Base-by-base conservation (phyloP, 177 flowering plant species). In the Vitis hybrid region DNA sequence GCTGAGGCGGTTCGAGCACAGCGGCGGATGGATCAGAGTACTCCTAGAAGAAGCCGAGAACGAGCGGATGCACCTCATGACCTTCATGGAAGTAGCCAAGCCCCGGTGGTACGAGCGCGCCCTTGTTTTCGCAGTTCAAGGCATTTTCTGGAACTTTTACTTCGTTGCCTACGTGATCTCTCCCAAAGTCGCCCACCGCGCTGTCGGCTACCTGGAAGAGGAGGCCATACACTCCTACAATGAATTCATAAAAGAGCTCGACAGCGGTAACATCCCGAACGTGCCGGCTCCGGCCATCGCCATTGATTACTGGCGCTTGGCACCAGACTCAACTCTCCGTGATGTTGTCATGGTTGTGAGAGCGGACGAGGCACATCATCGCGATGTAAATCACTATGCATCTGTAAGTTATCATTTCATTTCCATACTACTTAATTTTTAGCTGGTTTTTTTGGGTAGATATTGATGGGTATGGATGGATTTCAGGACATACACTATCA, bases 231-330 rank as follows among this genome's bases (percentile, higher is more conserved):
- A 89, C 74, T 89, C 94, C 5, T 89, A 92, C 78, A 90, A 94
- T 0, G 97, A 92, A 76, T 92, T 87, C 68, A 80, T 90, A 56
- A 87, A 86, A 78, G 97, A 89, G 69, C 13, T 92, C 31, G 94
- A 90, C 69, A 84, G 84, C 3, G 96, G 96, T 0, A 84, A 67
- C 55, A 82, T 92, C 45, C 86, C 86, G 73, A 92, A 92, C 63
- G 85, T 82, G 1, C 90, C 91, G 1, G 96, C 97, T n/a, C 93
- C 97, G 1, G 92, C 95, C 3, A 92, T 92, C n/a, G 97, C 96
- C 57, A 76, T 89, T 3, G 97, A 92, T 64, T 90, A 90, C 73
- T 90, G 95, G 95, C 80, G 81, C 48, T 65, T 92, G 63, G 85
- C 95, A 0, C 57, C 83, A 0, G 74, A 80, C 18, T 70, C 97